Base-by-base conservation (phyloP, 2,329 filamentous ascomycete species). In the Penicillium rolfsii region DNA sequence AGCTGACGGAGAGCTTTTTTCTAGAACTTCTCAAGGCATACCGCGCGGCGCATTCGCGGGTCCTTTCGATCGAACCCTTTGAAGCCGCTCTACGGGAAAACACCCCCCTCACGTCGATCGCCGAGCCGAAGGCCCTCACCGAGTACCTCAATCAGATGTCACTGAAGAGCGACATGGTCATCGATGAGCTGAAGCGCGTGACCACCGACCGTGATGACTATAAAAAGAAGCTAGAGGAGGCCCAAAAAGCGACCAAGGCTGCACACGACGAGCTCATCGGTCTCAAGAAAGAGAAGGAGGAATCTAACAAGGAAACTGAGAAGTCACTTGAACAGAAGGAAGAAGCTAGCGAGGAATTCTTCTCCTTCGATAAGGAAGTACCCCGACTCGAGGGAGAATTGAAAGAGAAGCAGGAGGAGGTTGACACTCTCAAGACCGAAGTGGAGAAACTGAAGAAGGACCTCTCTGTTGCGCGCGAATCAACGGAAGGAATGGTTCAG, bases 21-120 rank as follows among this genome's bases (percentile, higher is more conserved):
- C n/a, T 67, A 92, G 94, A 98, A 71, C 83, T 99, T 0, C 82
- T 98, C 53, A 89, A 92, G 59, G 97, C 94, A 8, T 99, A 99
- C 77, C 87, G 93, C 63, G 89, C 93, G 66, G 95, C 95, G 19
- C 94, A 99, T 79, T 87, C 91, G 59, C 88, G 93, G 55, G 91
- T 93, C 45, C 87, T 90, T 12, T 87, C 90, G 2, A 96, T 98
- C 71, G 95, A 98, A 72, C 90, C 92, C 0, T 99, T 99, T 74
- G 95, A 99, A 78, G 89, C 91, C 57, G 89, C 90, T 0, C 83
- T 99, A 7, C 91, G 92, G 69, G 95, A 99, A 74, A 91, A 96
- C 70, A 99, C 95, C 0, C 94, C 95, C 2, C 81, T 98, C 38
- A 91, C 91, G 4, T 94, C 92, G 16, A 97, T 99, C 69, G 84